Evolutionary conservation across 2,329 filamentous ascomycete genomes (phyloP).

Genomic region (Drechslerella stenobrocha): DNA sequence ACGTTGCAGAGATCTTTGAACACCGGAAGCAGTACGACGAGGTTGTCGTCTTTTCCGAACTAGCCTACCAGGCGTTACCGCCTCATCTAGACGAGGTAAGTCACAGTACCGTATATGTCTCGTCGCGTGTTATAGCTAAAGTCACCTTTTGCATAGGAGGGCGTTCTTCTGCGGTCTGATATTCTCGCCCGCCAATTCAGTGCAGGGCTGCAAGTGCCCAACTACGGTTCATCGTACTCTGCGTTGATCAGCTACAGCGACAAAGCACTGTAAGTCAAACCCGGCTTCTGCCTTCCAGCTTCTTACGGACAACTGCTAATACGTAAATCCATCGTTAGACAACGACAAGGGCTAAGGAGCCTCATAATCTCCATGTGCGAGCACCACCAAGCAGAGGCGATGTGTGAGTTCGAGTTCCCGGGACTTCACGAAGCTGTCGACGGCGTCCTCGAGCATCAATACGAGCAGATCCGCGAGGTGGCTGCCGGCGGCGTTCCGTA

Average conservation of each 20-base stretch:
- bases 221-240: constrained; percentile 80
- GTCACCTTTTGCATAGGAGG: constrained; percentile 51
- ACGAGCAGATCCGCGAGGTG: constrained; percentile 69
- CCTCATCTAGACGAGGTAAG: constrained; percentile 32
- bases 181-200: constrained; percentile 83
- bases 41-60: constrained; percentile 70
- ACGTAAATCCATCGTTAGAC: constrained; percentile 55
- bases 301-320: constrained; percentile 14
- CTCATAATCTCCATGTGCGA: constrained; percentile 72
- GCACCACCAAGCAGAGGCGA: constrained; percentile 66
- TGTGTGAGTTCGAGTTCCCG: constrained; percentile 77
- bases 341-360: constrained; percentile 70
- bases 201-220: constrained; percentile 74
- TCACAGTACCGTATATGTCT: no score
- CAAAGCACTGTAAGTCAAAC: constrained; percentile 62
- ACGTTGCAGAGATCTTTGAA: constrained; percentile 82
- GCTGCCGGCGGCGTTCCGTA: constrained; percentile 67
- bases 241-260: constrained; percentile 75
- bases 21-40: constrained; percentile 74
- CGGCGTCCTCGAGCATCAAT: constrained; percentile 72
- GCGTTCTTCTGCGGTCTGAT: constrained; percentile 63
- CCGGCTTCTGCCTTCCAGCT: no score
- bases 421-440: constrained; percentile 78
- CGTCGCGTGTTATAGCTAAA: no score
- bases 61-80: constrained; percentile 24